Percentiles rank a stretch among this genome's conserved stretches.
phyloP scores from a whole-genome alignment of 2,329 filamentous ascomycete genomes.

The Lecanicillium sp. region DNA sequence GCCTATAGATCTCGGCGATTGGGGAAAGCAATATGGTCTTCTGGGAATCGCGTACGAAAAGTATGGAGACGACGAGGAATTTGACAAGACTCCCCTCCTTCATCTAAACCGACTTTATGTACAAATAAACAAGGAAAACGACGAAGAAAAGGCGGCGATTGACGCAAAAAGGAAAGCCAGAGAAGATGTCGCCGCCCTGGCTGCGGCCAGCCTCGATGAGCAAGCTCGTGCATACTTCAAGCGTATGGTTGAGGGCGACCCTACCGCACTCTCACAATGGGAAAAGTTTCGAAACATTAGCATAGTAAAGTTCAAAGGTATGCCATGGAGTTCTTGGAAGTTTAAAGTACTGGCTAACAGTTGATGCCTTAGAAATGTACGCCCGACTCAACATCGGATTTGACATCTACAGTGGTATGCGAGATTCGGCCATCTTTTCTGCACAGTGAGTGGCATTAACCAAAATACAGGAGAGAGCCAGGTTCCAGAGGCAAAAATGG shows the following conservation, averaged over 20 bases:
- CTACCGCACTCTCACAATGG: constrained; percentile 49
- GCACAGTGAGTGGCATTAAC: constrained; percentile 21
- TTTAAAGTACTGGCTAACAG: no score
- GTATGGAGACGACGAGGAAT: constrained; percentile 58
- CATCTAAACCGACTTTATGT: constrained; percentile 69
- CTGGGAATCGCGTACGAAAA: constrained; percentile 61
- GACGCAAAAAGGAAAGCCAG: constrained; percentile 41
- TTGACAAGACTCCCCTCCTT: constrained; percentile 58
- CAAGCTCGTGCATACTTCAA: constrained; percentile 56
- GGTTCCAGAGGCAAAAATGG: constrained; percentile 53
- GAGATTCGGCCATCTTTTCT: no score
- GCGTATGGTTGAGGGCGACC: constrained; percentile 52
- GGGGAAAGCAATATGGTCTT: constrained; percentile 66
- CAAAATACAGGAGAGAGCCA: constrained; percentile 44
- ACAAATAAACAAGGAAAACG: constrained; percentile 54
- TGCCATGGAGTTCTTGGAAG: no score
- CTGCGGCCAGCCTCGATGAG: constrained; percentile 35
- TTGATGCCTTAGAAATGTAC: constrained; percentile 36
- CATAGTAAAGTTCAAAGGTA: constrained; percentile 44
- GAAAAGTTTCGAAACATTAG: constrained; percentile 50
- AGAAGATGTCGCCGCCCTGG: constrained; percentile 34
- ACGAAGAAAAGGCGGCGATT: constrained; percentile 52
- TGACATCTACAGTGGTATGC: neutral
- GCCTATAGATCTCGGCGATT: constrained; percentile 55
- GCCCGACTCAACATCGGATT: constrained; percentile 53